Conservation (phyloP, 192 early-diverging fungal genomes). For the Coemansia sp. region DNA sequence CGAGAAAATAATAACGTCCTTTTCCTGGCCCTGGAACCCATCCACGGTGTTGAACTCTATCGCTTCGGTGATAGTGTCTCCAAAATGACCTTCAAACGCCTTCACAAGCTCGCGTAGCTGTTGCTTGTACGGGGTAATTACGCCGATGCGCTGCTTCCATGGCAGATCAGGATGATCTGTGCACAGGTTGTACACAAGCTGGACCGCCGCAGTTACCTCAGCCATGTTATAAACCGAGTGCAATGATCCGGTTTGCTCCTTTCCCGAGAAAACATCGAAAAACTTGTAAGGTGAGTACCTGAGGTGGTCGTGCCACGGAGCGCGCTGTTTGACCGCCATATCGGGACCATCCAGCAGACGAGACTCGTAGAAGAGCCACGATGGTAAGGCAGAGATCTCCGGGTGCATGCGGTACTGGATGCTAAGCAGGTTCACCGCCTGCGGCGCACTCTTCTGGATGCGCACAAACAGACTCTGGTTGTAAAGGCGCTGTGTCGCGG, state of each 20-base stretch:
- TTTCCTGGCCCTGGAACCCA: no score
- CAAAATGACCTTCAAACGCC: no score
- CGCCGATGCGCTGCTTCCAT: conserved; percentile 71
- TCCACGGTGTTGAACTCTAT: no score
- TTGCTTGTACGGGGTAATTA: conserved; percentile 93
- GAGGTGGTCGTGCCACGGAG: conserved; percentile 67
- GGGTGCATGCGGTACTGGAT: no score
- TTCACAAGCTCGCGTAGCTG: conserved; percentile 75
- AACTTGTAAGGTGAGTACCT: conserved; percentile 74
- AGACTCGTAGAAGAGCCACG: conserved; percentile 74
- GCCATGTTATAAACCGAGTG: conserved; percentile 74
- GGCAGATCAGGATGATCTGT: conserved; percentile 55
- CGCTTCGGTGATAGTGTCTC: no score
- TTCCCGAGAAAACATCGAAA: conserved; percentile 67
- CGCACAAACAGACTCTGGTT: conserved; percentile 89
- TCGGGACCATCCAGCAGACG: conserved; percentile 74
- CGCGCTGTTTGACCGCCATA: conserved; percentile 60
- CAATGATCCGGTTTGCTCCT: conserved; percentile 61
- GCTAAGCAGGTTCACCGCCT: conserved; percentile 72
- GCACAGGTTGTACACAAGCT: conserved; percentile 67
- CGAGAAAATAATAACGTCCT: no score
- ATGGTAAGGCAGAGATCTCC: conserved; percentile 80
- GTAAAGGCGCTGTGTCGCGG: conserved; percentile 68
- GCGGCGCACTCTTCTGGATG: conserved; percentile 64
- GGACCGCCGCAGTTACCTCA: conserved; percentile 73